Percentiles rank a stretch among this genome's conserved stretches.
These are phyloP conservation scores for Pythium oligandrum DNA, from an alignment of 352 stramenopile genomes.

Conservation along the genomic window DNA sequence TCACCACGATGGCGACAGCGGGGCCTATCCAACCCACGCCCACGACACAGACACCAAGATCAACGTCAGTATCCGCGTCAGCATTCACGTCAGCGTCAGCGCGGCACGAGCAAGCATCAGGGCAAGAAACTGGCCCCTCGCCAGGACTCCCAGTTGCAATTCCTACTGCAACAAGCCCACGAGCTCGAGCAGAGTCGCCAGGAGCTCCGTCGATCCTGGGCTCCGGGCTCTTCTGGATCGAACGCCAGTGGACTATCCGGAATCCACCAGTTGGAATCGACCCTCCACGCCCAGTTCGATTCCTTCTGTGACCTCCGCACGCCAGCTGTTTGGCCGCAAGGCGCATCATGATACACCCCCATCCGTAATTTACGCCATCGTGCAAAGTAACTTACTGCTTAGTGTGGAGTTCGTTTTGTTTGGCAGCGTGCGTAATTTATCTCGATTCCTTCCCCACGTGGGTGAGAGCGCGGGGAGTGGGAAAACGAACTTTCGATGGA, in stretches of 20 bases:
- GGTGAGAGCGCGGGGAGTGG: not conserved
- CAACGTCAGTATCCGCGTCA: no score
- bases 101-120: no score
- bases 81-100: no score
- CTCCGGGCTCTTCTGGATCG: no score
- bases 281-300: conserved; percentile 49
- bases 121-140: no score
- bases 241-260: no score
- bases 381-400: not conserved
- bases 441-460: not conserved
- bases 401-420: not conserved
- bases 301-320: conserved; percentile 54
- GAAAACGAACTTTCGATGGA: conserved; percentile 15
- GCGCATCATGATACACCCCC: conserved; percentile 6
- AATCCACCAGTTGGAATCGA: conserved; percentile 39
- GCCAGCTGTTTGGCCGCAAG: conserved; percentile 59
- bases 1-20: no score
- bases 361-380: not conserved
- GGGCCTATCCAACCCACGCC: no score
- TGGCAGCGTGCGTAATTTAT: not conserved
- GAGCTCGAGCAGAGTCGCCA: not conserved
- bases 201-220: conserved; percentile 5
- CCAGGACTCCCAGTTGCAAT: not conserved
- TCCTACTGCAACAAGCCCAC: not conserved
- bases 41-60: no score